These are phyloP conservation scores for Aegilops longissima DNA, from an alignment of 176 grass and related monocot species.

Conservation along the genomic window DNA sequence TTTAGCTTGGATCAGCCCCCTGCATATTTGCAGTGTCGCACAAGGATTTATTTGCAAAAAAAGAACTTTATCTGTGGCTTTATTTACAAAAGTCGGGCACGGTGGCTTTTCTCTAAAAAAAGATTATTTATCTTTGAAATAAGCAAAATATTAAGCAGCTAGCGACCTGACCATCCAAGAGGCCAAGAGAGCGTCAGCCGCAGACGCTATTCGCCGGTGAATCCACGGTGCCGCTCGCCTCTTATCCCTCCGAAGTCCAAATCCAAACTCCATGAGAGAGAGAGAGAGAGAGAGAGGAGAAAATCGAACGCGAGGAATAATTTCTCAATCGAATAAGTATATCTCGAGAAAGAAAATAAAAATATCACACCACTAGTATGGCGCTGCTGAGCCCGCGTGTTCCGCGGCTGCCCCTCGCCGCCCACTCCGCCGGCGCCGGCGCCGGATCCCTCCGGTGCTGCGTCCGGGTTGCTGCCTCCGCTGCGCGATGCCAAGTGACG, in stretches of 20 bases:
- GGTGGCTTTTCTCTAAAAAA: too few relatives aligned
- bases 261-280: not conserved
- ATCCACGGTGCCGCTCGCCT: slow-evolving; percentile 27
- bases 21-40: too few relatives aligned
- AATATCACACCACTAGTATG: slow-evolving; percentile 39
- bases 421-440: slow-evolving; percentile 17
- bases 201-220: not conserved
- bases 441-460: not conserved
- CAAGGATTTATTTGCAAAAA: too few relatives aligned
- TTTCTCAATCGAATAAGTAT: not conserved
- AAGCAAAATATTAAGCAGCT: not conserved
- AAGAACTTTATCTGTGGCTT: too few relatives aligned
- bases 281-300: not conserved
- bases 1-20: too few relatives aligned
- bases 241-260: slow-evolving; percentile 29
- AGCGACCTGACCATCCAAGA: slow-evolving; percentile 1
- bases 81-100: too few relatives aligned
- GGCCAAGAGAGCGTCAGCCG: too few relatives aligned
- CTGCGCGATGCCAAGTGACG: slow-evolving; percentile 42
- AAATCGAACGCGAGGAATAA: not conserved
- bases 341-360: not conserved
- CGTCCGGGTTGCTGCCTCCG: not conserved
- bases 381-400: slow-evolving; percentile 76
- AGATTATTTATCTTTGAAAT: too few relatives aligned
- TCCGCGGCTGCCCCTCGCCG: slow-evolving; percentile 52